Evolutionary conservation across 805 yeast species (phyloP).

Genomic region (Saturnispora kantuleensis): DNA sequence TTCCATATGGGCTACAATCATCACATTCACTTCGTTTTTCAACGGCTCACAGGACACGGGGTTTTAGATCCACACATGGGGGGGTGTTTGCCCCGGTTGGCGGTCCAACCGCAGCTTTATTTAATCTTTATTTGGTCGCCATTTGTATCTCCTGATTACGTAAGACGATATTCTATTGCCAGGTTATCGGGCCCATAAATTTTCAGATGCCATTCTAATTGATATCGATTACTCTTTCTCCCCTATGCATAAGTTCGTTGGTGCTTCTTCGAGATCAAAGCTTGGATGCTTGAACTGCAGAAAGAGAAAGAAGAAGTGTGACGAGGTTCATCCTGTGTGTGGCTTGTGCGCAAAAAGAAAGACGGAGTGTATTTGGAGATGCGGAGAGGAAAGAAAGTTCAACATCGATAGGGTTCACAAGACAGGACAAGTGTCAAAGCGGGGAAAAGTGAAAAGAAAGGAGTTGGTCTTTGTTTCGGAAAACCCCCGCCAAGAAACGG

Average conservation of each 20-base stretch:
- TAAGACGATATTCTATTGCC: no score
- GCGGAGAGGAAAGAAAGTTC: background rate
- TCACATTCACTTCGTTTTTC: background rate
- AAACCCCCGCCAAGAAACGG: no score
- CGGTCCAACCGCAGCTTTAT: no score
- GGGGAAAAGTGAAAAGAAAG: background rate
- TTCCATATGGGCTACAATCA: background rate
- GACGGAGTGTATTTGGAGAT: conserved; percentile 23
- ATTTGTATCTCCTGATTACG: no score
- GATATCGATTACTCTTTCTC: no score
- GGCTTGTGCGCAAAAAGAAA: conserved; percentile 30
- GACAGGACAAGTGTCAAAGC: background rate
- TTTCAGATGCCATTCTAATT: no score
- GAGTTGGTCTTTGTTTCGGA: background rate
- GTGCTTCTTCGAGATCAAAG: conserved; percentile 27
- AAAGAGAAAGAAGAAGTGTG: conserved; percentile 40
- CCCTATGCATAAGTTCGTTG: conserved; percentile 19
- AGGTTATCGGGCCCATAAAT: no score
- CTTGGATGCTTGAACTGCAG: conserved; percentile 34
- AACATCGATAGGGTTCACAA: conserved; percentile 1
- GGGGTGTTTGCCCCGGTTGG: no score
- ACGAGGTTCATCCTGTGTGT: conserved; percentile 37
- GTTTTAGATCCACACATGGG: no score
- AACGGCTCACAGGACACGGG: background rate
- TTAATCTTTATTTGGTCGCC: no score